phyloP scores from a whole-genome alignment of 169 alveolate genomes.

The Besnoitia besnoiti region DNA sequence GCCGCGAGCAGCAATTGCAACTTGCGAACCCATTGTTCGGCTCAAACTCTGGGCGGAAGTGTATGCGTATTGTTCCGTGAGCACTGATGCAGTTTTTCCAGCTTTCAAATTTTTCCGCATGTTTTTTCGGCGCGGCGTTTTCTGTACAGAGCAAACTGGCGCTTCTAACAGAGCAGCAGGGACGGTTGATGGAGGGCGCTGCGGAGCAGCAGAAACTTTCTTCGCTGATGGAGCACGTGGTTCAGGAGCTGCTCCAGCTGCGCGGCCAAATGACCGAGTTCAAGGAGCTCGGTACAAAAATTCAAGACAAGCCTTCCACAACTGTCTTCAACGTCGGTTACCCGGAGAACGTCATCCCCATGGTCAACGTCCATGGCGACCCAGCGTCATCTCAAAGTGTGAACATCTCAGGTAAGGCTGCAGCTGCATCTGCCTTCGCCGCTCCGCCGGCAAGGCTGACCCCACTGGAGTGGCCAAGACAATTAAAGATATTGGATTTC shows the following conservation, averaged over 20 bases:
- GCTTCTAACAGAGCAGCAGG: background rate
- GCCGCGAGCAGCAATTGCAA: too few species aligned
- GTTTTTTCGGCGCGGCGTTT: too few species aligned
- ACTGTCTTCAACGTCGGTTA: constrained; percentile 49
- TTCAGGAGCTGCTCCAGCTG: background rate
- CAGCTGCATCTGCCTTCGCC: too few species aligned
- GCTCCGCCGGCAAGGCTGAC: too few species aligned
- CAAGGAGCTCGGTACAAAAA: background rate
- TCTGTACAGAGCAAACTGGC: background rate
- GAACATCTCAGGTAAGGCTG: constrained; percentile 43
- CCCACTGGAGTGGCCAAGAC: too few species aligned
- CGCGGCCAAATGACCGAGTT: background rate
- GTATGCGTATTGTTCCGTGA: too few species aligned
- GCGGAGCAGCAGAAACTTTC: background rate
- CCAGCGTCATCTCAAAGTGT: background rate
- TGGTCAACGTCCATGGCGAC: constrained; percentile 41
- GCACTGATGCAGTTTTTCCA: too few species aligned
- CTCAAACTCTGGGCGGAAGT: too few species aligned
- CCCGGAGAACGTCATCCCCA: constrained; percentile 57
- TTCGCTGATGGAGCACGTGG: background rate
- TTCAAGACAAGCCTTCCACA: background rate
- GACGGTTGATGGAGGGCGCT: background rate
- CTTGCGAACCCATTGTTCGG: too few species aligned
- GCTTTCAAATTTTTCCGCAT: too few species aligned
- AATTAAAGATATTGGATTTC: too few species aligned